These are phyloP conservation scores for Lachancea kluyveri DNA, from an alignment of 805 yeast genomes.

Conservation along the genomic window DNA sequence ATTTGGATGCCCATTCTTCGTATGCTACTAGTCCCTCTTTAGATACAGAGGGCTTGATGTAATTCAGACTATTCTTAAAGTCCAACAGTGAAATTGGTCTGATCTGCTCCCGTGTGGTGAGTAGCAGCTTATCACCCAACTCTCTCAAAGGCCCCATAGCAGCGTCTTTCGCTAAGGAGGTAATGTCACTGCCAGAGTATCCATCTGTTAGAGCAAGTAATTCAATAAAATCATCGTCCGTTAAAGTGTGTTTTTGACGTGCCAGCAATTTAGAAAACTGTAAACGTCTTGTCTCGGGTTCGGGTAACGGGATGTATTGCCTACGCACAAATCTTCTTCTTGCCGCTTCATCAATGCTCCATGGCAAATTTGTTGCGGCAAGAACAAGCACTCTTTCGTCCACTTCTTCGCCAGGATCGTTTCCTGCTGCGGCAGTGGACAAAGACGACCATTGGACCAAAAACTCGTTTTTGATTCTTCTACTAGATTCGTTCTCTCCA, in stretches of 20 bases:
- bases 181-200: slow-evolving; percentile 90
- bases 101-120: slow-evolving; percentile 64
- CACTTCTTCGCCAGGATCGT: slow-evolving; percentile 37
- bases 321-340: slow-evolving; percentile 86
- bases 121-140: slow-evolving; percentile 75
- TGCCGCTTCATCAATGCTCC: slow-evolving; percentile 98
- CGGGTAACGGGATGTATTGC: slow-evolving; percentile 92
- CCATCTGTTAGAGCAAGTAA: slow-evolving; percentile 67
- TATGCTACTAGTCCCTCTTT: slow-evolving; percentile 70
- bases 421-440: slow-evolving; percentile 79
- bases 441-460: slow-evolving; percentile 93
- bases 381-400: slow-evolving; percentile 74
- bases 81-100: slow-evolving; percentile 70
- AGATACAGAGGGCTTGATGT: slow-evolving; percentile 85
- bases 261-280: slow-evolving; percentile 64
- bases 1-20: slow-evolving; percentile 83
- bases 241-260: slow-evolving; percentile 65
- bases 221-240: slow-evolving; percentile 53
- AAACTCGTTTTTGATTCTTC: slow-evolving; percentile 91
- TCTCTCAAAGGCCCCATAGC: slow-evolving; percentile 97
- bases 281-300: slow-evolving; percentile 65
- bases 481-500: slow-evolving; percentile 79
- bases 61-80: slow-evolving; percentile 66
- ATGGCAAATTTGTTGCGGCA: slow-evolving; percentile 94
- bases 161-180: slow-evolving; percentile 93